phyloP scores from a whole-genome alignment of 1,284 basidiomycete genomes.

The Ustilago nuda region DNA sequence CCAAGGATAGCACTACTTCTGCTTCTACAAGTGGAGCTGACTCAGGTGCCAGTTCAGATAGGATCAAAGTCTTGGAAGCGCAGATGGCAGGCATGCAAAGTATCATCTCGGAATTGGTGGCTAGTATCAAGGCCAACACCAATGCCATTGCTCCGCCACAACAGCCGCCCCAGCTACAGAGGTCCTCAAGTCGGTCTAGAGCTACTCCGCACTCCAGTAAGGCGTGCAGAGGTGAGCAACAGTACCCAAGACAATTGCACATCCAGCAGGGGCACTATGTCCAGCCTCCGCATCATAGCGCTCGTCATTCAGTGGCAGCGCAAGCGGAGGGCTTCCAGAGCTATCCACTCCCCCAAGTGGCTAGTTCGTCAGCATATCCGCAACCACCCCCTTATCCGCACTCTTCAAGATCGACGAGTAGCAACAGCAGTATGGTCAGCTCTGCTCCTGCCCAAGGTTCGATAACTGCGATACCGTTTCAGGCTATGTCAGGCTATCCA shows the following conservation, averaged over 20 bases:
- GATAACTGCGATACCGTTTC: conserved; percentile 10
- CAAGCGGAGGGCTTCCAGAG: neutral
- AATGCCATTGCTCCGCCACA: conserved; percentile 26
- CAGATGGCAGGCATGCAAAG: conserved; percentile 49
- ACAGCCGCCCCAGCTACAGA: neutral
- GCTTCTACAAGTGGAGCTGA: conserved; percentile 66
- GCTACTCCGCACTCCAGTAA: conserved; percentile 13
- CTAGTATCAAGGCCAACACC: conserved; percentile 45
- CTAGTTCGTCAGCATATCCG: conserved; percentile 1
- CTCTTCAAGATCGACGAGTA: conserved; percentile 22
- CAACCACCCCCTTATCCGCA: conserved; percentile 25
- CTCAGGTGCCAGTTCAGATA: conserved; percentile 70
- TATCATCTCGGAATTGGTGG: conserved; percentile 51
- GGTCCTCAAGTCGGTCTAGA: conserved; percentile 4
- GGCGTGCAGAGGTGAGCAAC: conserved; percentile 20
- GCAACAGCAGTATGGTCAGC: conserved; percentile 18
- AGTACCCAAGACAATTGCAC: conserved; percentile 13
- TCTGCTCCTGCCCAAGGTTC: neutral
- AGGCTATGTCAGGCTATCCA: conserved; percentile 21
- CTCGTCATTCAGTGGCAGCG: conserved; percentile 5
- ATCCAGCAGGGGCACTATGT: conserved; percentile 30
- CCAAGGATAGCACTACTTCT: conserved; percentile 75
- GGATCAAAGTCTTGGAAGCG: conserved; percentile 33
- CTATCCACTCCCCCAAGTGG: conserved; percentile 12
- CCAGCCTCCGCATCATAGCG: conserved; percentile 29